Evolutionary conservation across 768 basidiomycete genomes (phyloP), one percentile per base, ranked within the genome.

Genomic region (Boletus coccyginus): DNA sequence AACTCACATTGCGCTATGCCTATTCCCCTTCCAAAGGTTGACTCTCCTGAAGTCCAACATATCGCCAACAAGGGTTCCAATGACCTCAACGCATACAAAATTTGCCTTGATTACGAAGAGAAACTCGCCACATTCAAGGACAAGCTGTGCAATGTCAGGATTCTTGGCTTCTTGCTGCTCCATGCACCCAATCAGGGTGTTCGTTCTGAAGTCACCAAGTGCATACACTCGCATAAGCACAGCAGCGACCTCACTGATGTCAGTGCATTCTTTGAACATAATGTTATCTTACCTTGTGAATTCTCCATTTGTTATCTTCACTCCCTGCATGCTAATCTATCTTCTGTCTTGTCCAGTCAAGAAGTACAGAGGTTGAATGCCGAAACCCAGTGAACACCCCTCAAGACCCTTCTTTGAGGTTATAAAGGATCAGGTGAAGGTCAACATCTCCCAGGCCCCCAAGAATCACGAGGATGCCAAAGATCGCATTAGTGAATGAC

Each of bases 361-460:
- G 32, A 57, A 39, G 27, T 48, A 17, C 43, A 64, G 53, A 46
- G 58, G 60, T 24, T 52, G 55, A 43, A 73, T 63, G 1, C 70
- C 69, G 7, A 21, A 42, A 32, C 19, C 60, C 9, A 62, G 57
- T 10, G n/a, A 46, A 8, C 54, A 59, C 46, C 40, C 64, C 8
- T 60, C 59, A 33, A 47, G 62, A 11, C 31, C 63, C 2, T 66
- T 62, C 3, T 69, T 66, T 19, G 60, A 64, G 16, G 29, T 3
- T 4, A 42, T 29, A 14, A 36, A 54, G 46, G 50, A 19, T 13
- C 5, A 44, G 29, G 1, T 52, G 35, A 51, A 29, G 40, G 51
- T 13, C 16, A 19, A 50, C 17, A 38, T 53, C 19, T 19, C 2
- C 7, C 12, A 38, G 33, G 55, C 49, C 7, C 51, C 51, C n/a